Evolutionary conservation across 2,329 filamentous ascomycete species (phyloP).

Genomic region (Colletotrichum echinochloae): DNA sequence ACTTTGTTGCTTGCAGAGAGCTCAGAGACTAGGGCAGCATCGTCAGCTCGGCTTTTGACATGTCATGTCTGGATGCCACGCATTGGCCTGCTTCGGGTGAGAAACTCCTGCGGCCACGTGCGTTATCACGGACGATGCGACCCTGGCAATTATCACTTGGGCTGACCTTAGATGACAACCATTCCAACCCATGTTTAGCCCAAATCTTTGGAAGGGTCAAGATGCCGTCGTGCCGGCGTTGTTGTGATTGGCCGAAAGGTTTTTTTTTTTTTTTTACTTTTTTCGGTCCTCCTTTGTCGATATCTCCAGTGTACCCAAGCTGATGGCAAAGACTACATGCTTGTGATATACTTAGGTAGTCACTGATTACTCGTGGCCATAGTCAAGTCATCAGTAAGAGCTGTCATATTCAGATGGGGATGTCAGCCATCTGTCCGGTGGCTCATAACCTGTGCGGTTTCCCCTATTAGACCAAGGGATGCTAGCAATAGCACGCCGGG

Average conservation of each 20-base stretch:
- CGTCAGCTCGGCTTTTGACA: constrained; percentile 11
- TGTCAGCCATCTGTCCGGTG: constrained; percentile 24
- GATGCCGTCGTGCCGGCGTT: too few species aligned
- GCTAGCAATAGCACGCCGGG: constrained; percentile 41
- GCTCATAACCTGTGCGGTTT: constrained; percentile 6
- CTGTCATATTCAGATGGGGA: neutral
- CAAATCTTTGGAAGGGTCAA: constrained; percentile 4
- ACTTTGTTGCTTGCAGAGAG: constrained; percentile 10
- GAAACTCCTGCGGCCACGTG: constrained; percentile 29
- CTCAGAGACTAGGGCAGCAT: constrained; percentile 22
- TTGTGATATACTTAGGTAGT: too few species aligned
- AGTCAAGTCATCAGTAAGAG: neutral
- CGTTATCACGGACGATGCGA: constrained; percentile 33
- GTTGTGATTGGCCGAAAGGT: neutral
- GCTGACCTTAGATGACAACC: constrained; percentile 11
- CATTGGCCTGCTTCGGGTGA: constrained; percentile 8
- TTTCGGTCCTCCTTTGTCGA: neutral
- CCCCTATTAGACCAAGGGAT: neutral
- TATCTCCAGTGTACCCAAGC: constrained; percentile 2
- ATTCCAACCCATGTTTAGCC: neutral
- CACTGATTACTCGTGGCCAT: neutral
- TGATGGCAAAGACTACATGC: neutral
- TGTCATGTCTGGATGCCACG: constrained; percentile 2
- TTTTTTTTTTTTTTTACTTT: neutral
- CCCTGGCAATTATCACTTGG: constrained; percentile 15